Percentiles rank a stretch among this genome's conserved stretches.
These are phyloP conservation scores for Teunomyces barrocoloradensis DNA, from an alignment of 805 yeast genomes.

Conservation along the genomic window DNA sequence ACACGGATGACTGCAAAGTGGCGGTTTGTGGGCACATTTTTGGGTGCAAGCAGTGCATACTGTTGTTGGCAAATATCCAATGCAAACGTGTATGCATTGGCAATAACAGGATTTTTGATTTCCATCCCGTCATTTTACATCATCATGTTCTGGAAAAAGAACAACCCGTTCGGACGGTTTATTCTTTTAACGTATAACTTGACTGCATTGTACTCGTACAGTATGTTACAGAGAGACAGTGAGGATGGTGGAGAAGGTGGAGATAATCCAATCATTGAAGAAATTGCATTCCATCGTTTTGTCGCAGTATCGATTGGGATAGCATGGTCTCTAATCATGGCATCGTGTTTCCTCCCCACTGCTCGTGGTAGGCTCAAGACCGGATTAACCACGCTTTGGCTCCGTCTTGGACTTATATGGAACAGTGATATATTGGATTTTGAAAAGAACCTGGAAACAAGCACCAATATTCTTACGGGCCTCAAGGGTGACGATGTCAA, in stretches of 20 bases:
- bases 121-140: constrained; percentile 52
- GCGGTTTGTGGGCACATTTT: constrained; percentile 70
- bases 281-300: constrained; percentile 77
- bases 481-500: constrained; percentile 39
- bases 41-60: constrained; percentile 67
- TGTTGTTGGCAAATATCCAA: constrained; percentile 56
- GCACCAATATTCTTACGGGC: not conserved
- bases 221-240: constrained; percentile 56
- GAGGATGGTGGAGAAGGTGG: constrained; percentile 69
- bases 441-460: constrained; percentile 16
- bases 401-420: constrained; percentile 80
- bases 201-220: constrained; percentile 73
- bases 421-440: constrained; percentile 65
- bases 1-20: constrained; percentile 75
- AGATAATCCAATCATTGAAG: constrained; percentile 60
- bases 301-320: constrained; percentile 71
- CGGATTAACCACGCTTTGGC: constrained; percentile 70
- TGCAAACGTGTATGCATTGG: constrained; percentile 53
- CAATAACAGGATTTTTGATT: constrained; percentile 46
- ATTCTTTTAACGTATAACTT: constrained; percentile 73
- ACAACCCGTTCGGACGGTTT: constrained; percentile 65
- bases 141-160: constrained; percentile 65
- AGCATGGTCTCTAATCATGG: constrained; percentile 71
- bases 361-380: constrained; percentile 67
- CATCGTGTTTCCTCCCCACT: constrained; percentile 67